Evolutionary conservation across 805 yeast species (phyloP), one percentile per base, ranked within the genome.

Genomic region (Saccharomycopsis sp.): DNA sequence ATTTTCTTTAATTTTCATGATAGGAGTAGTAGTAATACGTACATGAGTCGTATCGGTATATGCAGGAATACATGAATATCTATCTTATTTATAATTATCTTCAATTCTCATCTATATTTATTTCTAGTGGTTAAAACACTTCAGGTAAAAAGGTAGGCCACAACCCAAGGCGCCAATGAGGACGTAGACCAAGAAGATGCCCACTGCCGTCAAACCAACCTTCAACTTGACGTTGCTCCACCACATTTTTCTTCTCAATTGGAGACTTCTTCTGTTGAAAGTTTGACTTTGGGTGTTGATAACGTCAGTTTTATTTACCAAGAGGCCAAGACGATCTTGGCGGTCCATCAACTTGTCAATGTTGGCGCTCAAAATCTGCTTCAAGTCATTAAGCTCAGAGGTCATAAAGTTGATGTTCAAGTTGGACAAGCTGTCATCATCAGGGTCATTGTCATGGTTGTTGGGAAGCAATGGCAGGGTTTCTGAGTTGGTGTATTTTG

Each of bases 251-350:
- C 82, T 59, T 48, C 70, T 73, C 13, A 80, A 66, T 35, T 67
- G 62, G 18, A 70, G 69, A 1, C 88, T 77, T 43, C 74, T 64
- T 46, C 77, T 71, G 46, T 80, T 73, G 56, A 81, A 81, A 17
- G 78, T 66, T 59, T 63, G 70, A 2, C 86, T 71, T 17, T 74
- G 69, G 17, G 70, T 62, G 46, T 74, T 79, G 58, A 82, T 68
- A 37, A 73, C 64, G 50, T 79, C 81, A 2, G 92, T 82, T 55
- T 82, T 82, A 56, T 75, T 78, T 20, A 82, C 85, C 49, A 81
- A 64, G 27, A 68, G 56, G 50, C 69, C 69, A 48, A 81, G 71
- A 42, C 79, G 69, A 52, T 81, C 89, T 4, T 87, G 88, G 32
- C 92, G 66, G 49, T 71, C 73, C 50, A 82, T 61, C 5, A 82